Percentiles rank a stretch among this genome's conserved stretches.
Evolutionary conservation across 345 rosid genomes (phyloP).

Genomic region (Bretschneidera sinensis): DNA sequence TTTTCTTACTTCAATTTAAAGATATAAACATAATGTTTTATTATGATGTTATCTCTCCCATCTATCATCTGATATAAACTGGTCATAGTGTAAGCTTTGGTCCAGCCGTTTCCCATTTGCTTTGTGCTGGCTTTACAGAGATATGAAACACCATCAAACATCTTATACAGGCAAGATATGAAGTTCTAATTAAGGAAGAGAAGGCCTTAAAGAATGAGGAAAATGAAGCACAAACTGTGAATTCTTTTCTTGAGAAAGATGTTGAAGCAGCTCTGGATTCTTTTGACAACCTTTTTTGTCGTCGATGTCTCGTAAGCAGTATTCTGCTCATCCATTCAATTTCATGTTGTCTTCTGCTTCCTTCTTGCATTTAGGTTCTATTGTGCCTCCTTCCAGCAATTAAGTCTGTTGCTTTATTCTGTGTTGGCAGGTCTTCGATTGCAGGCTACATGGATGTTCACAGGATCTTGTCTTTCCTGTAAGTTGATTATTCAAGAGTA

Average conservation of each 20-base stretch:
- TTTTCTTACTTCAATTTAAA: constrained; percentile 14
- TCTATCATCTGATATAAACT: constrained; percentile 28
- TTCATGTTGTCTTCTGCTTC: constrained; percentile 7
- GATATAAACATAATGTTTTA: constrained; percentile 2
- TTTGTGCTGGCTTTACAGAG: constrained; percentile 80
- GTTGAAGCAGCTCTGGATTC: constrained; percentile 98
- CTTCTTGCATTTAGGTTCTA: constrained; percentile 1
- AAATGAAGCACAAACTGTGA: constrained; percentile 48
- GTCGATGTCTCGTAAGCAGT: constrained; percentile 85
- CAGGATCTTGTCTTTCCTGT: constrained; percentile 99
- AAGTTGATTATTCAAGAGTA: constrained; percentile 33
- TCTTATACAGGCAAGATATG: constrained; percentile 99
- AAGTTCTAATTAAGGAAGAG: constrained; percentile 61
- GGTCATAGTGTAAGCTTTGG: constrained; percentile 69
- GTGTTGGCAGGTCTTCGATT: constrained; percentile 82
- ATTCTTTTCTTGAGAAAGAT: constrained; percentile 72
- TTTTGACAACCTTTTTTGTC: constrained; percentile 94
- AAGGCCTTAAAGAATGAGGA: constrained; percentile 44
- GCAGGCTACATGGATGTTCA: constrained; percentile 98
- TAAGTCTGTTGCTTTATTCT: constrained; percentile 10
- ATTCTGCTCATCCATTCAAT: constrained; percentile 2
- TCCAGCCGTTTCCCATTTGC: constrained; percentile 87
- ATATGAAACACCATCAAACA: constrained; percentile 94
- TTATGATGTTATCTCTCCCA: constrained; percentile 4
- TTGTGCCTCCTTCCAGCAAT: neutral